Conservation (phyloP, 2,329 filamentous ascomycete species). For the Neurospora sp. region DNA sequence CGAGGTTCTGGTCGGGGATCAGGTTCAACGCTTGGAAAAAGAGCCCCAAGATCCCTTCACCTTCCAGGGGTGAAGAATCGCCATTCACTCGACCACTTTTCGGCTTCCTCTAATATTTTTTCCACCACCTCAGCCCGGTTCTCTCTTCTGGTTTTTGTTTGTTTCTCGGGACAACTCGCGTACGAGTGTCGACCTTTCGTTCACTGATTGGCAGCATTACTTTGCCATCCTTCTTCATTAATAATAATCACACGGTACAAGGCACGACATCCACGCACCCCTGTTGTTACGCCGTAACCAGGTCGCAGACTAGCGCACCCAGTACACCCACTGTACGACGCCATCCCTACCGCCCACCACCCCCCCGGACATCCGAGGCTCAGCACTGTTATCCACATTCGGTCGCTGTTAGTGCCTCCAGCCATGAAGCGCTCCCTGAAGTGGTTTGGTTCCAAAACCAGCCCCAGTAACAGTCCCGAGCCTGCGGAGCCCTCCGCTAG, state of each 20-base stretch:
- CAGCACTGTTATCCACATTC: constrained; percentile 16
- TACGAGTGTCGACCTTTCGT: background rate
- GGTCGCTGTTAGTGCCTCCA: constrained; percentile 5
- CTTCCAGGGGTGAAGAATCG: background rate
- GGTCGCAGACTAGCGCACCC: background rate
- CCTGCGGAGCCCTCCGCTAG: constrained; percentile 15
- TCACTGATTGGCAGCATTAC: background rate
- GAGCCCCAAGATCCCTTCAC: background rate
- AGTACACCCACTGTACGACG: background rate
- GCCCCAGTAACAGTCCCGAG: constrained; percentile 17
- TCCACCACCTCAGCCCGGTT: background rate
- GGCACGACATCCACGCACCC: background rate
- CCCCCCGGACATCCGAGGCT: constrained; percentile 14
- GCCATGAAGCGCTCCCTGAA: constrained; percentile 18
- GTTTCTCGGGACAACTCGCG: background rate
- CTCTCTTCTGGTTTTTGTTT: background rate
- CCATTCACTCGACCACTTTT: background rate
- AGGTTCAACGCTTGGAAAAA: background rate
- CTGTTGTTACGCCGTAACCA: background rate
- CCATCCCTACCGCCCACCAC: background rate
- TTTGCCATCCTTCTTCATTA: background rate
- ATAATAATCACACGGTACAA: background rate
- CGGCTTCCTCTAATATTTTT: background rate
- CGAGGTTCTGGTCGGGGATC: no score
- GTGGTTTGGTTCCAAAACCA: constrained; percentile 17